Conservation (phyloP, 345 rosid genomes). For the Aquilaria sinensis region DNA sequence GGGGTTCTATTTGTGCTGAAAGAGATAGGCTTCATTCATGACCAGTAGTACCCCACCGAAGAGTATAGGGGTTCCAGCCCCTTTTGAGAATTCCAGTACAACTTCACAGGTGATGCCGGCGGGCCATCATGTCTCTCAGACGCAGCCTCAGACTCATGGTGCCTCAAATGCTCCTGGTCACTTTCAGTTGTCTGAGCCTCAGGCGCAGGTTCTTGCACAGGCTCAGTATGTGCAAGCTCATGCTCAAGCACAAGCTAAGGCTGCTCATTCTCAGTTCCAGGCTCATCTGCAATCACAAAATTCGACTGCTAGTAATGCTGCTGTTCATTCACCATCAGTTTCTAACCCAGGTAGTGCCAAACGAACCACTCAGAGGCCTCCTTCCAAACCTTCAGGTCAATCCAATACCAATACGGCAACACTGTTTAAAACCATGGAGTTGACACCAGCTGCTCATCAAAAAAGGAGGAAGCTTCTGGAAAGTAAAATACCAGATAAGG, state of each 20-base stretch:
- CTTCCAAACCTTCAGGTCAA: conserved; percentile 39
- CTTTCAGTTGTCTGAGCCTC: conserved; percentile 49
- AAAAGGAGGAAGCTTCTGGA: conserved; percentile 44
- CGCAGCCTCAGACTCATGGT: conserved; percentile 31
- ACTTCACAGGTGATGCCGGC: conserved; percentile 19
- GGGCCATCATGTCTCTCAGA: conserved; percentile 27
- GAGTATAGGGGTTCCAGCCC: conserved; percentile 24
- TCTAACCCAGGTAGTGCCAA: conserved; percentile 42
- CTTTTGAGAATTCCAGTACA: conserved; percentile 28
- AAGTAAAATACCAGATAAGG: conserved; percentile 45
- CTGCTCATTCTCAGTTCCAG: conserved; percentile 20
- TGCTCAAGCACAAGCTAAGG: conserved; percentile 23
- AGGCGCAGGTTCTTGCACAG: conserved; percentile 28
- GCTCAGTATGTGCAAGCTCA: conserved; percentile 34
- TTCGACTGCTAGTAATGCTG: conserved; percentile 19
- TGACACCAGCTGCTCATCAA: conserved; percentile 38
- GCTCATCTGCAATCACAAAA: conserved; percentile 25
- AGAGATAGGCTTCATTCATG: conserved; percentile 17
- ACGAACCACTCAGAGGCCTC: conserved; percentile 39
- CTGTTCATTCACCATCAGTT: conserved; percentile 23
- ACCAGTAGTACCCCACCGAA: conserved; percentile 26
- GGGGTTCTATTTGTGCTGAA: background rate
- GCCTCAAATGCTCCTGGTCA: conserved; percentile 38
- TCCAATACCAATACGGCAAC: conserved; percentile 24
- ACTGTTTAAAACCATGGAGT: conserved; percentile 49